Conservation (phyloP, 371 early-diverging fungal genomes). For the Apophysomyces trapeziformis region DNA sequence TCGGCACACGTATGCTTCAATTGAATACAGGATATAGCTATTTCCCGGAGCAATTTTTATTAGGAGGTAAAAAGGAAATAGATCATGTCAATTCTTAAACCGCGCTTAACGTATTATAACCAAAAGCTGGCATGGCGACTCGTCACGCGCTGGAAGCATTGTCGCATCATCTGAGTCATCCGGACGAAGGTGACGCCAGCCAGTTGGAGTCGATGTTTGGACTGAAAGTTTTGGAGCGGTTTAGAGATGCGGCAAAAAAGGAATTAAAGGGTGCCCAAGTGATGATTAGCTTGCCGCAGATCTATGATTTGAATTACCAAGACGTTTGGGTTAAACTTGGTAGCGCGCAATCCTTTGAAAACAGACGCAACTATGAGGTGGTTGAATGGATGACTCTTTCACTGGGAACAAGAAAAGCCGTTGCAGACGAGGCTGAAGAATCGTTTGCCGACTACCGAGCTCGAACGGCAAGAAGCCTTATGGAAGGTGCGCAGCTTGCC, state of each 20-base stretch:
- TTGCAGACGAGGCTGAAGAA: conserved; percentile 37
- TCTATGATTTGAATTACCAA: conserved; percentile 55
- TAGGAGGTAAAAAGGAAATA: conserved; percentile 48
- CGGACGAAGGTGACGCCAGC: conserved; percentile 20
- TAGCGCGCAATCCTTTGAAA: conserved; percentile 32
- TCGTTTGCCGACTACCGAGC: conserved; percentile 47
- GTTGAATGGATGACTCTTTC: conserved; percentile 53
- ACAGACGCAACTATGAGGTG: conserved; percentile 32
- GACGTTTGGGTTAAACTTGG: conserved; percentile 63
- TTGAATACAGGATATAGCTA: conserved; percentile 57
- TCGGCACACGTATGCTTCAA: conserved; percentile 52
- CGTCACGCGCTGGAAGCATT: conserved; percentile 46
- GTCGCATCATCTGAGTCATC: conserved; percentile 35
- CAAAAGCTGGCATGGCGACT: conserved; percentile 39
- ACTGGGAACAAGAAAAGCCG: conserved; percentile 26
- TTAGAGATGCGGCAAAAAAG: conserved; percentile 30
- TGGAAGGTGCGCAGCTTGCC: conserved; percentile 57
- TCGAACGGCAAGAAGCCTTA: conserved; percentile 48
- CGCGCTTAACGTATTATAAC: conserved; percentile 27
- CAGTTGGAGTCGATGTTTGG: conserved; percentile 44
- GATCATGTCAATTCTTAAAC: background rate
- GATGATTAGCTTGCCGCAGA: conserved; percentile 47
- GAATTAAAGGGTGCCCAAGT: conserved; percentile 33
- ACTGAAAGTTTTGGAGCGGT: conserved; percentile 45
- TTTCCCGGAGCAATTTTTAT: conserved; percentile 64